Base-by-base conservation (phyloP, 176 grass and related monocot species). In the Microstegium vimineum region DNA sequence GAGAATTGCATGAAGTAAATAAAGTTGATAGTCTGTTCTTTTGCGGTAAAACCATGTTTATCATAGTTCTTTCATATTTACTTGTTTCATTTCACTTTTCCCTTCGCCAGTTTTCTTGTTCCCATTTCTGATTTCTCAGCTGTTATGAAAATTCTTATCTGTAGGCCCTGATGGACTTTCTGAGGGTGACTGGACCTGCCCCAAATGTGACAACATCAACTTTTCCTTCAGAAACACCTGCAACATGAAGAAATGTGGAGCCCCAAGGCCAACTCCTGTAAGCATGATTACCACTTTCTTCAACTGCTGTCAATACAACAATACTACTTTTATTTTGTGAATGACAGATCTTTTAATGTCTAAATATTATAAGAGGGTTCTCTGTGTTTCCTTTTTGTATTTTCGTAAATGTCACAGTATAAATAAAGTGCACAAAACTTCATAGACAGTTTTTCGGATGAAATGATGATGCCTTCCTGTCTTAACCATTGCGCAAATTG, bases 211-310 rank as follows among this genome's bases (percentile, higher is more conserved):
- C 6, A 98, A 98, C 82, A 49, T 92, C 5, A 98, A 98, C 26
- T 98, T 98, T 61, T 85, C 92, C 32, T 98, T 98, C 78, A 88
- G 95, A 90, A 91, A 74, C 54, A 95, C 63, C 60, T 98, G 95
- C 89, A 98, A 98, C 87, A 95, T 98, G 95, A 95, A 98, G 83
- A 98, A 98, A 86, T 98, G 95, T 84, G 89, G 89, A 85, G 89
- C 89, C 71, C 92, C 89, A 16, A 89, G 92, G 66, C 92, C 87
- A 81, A 69, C 84, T 33, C 77, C 80, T 51, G 92, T 94, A 94
- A 91, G 84, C 49, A 74, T 67, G 11, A 72, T 73, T 10, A 37
- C 25, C 37, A 22, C 30, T 51, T 63, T 56, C 23, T 35, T 62
- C 35, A 31, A 52, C 47, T 68, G 16, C 3, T 4, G 40, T 79